Percentiles rank a stretch among this genome's conserved stretches.
phyloP scores from a whole-genome alignment of 164 flowering plant genomes.

The Macadamia integrifolia region DNA sequence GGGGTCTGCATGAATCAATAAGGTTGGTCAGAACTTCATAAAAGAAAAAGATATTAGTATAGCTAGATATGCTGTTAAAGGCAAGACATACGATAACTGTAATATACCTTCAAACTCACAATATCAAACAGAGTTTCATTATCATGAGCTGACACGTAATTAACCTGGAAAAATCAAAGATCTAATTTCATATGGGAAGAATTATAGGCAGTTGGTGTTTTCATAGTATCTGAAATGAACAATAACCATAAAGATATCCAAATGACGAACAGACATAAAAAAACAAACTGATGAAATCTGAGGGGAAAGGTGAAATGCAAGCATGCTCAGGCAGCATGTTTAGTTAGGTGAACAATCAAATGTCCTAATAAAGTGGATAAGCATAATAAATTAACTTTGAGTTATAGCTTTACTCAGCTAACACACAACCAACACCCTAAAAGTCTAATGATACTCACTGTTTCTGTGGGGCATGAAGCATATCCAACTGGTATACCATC shows the following conservation, averaged over 20 bases:
- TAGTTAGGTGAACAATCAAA: too few species aligned
- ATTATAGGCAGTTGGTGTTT: too few species aligned
- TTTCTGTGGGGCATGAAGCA: slow-evolving; percentile 70
- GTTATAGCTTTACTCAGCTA: background rate
- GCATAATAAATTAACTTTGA: background rate
- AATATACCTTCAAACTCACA: slow-evolving; percentile 73
- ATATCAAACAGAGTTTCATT: slow-evolving; percentile 91
- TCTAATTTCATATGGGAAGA: background rate
- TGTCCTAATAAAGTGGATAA: background rate
- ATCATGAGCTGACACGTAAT: slow-evolving; percentile 97
- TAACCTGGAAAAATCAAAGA: slow-evolving; percentile 39
- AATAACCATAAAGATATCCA: background rate
- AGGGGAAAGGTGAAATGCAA: slow-evolving; percentile 1
- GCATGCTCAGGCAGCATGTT: background rate
- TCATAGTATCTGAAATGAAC: too few species aligned
- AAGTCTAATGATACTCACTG: slow-evolving; percentile 37
- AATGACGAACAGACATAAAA: background rate
- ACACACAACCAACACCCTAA: background rate
- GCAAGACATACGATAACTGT: background rate
- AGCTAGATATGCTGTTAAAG: background rate
- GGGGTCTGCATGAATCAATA: slow-evolving; percentile 49
- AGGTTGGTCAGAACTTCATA: slow-evolving; percentile 7
- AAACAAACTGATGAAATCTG: background rate
- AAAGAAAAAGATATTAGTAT: background rate
- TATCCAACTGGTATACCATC: slow-evolving; percentile 75